Evolutionary conservation across 805 yeast species (phyloP), one percentile per base, ranked within the genome.

Genomic region (Ogataea parapolymorpha): DNA sequence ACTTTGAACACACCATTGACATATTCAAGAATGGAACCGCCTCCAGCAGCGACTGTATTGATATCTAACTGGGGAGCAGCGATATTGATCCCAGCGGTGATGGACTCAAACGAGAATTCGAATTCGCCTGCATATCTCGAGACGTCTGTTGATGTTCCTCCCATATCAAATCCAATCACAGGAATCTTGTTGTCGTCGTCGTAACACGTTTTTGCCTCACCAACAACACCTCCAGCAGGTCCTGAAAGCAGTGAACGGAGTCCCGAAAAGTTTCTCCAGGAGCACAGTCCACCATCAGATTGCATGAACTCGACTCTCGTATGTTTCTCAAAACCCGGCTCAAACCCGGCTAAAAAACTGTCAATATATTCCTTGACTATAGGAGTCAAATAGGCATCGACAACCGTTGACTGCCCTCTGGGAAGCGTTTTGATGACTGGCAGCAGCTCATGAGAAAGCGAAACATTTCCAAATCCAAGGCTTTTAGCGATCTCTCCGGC

Each of bases 151-250:
- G 66, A 61, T 18, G 68, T 63, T 37, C 68, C 68, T 31, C 68
- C 68, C 68, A 62, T 62, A 47, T 63, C 68, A 35, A 63, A 61
- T 12, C 67, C 67, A 36, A 63, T 55, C 20, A 60, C 53, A 20
- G 55, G 55, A 13, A 45, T 49, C 14, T 44, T 47, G 13, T 43
- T 49, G 35, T 37, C 48, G 2, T 44, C 37, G 45, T 72, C 77
- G 53, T 63, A 73, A 53, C 80, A 75, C 0, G 82, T 75, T 42
- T 66, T 66, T 2, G 77, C 77, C 39, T 64, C 74, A 6, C 82
- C 82, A 27, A 76, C 81, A 58, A 76, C 75, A 32, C 82, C 82
- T 32, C 82, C 82, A 32, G 82, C 82, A 3, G 82, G 82, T 4
- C 82, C 82, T 1, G 80, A 75, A 20, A 76, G 61, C 18, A 76